Percentiles rank a stretch among this genome's conserved stretches.
Conservation (phyloP, 148 eudicot species). For the Selenicereus undatus region DNA sequence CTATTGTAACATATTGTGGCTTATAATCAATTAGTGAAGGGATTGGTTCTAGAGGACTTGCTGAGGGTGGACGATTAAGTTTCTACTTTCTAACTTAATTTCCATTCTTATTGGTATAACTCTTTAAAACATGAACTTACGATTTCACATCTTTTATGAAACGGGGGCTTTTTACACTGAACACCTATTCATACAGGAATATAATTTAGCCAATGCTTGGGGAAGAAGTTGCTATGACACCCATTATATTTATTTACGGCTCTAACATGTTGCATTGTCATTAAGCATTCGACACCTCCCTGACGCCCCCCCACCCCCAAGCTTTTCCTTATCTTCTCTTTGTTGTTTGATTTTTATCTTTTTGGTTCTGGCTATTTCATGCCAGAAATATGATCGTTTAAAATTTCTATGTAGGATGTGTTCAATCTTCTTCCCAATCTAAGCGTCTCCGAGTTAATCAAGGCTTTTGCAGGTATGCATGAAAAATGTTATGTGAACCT, state of each 20-base stretch:
- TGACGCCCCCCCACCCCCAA: too few species aligned
- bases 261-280: neutral
- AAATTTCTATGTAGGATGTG: slow-evolving; percentile 56
- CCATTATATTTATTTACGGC: neutral
- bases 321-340: neutral
- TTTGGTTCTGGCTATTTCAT: neutral
- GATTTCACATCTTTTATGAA: neutral
- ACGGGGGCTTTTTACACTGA: neutral
- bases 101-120: neutral
- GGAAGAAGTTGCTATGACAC: neutral
- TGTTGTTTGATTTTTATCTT: neutral
- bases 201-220: neutral
- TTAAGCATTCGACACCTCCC: neutral
- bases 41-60: neutral
- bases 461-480: slow-evolving; percentile 74
- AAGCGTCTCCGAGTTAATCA: slow-evolving; percentile 72
- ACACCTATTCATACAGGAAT: neutral
- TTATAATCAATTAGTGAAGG: neutral
- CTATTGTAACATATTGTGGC: neutral
- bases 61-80: neutral
- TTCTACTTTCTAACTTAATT: neutral
- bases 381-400: neutral
- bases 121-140: neutral
- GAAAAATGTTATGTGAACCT: neutral
- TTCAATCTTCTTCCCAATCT: slow-evolving; percentile 92